Evolutionary conservation across 495 filamentous ascomycete species (phyloP), one percentile per base, ranked within the genome.

Genomic region (Talaromyces proteolyticus): DNA sequence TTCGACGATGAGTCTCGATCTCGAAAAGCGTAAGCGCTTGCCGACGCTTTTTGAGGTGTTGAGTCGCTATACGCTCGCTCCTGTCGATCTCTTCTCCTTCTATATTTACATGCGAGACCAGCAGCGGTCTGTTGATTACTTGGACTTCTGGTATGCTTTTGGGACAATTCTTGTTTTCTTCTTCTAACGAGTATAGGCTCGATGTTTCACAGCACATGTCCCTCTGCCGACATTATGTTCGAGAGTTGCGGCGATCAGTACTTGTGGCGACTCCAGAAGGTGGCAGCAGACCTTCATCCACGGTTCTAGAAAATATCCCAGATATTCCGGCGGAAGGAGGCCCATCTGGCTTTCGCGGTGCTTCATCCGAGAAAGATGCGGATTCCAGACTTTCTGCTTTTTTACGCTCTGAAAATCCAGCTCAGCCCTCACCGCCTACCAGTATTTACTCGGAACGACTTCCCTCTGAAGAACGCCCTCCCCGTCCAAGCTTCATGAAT

Each of bases 31-130:
- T 46, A 93, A 95, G 61, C 81, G 93, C 34, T 79, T 99, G 10
- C 93, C 93, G 16, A 96, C 88, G 0, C 82, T 97, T 36, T 95
- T 93, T 63, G 93, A 99, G 64, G 93, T 97, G 34, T 76, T 99
- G 34, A 94, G 89, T 57, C 82, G 94, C 46, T 81, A 88, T 40
- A 99, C 93, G 2, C 76, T 91, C 17, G 84, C 94, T 40, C 93
- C 93, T 0, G 92, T 97, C 34, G 94, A 97, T 64, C 79, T 99
- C 10, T 97, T 93, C 73, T 95, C 91, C 2, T 97, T 97, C 75
- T 97, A 97, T 75, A 97, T 99, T 59, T 99, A 95, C 69, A 99
- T 99, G 93, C 80, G 93, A 50, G 94, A 99, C 65, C 91, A 96
- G 69, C 91, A 97, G 63, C 81, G 92, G 63, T 95, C 92, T 3